phyloP scores from a whole-genome alignment of 1,139 yeast genomes.

The Debaryomycetaceae sp. region DNA sequence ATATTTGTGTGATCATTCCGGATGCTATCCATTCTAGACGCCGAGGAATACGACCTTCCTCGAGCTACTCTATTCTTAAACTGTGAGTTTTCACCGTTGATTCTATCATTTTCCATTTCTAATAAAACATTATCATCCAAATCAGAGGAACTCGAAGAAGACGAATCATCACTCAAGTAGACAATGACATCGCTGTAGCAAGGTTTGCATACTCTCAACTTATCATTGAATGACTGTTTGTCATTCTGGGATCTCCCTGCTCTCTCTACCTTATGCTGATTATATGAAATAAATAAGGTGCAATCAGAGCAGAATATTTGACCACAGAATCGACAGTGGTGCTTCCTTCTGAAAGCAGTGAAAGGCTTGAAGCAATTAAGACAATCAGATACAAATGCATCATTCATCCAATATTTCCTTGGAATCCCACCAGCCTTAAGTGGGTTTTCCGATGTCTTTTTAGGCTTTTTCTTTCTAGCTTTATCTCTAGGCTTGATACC shows the following conservation, averaged over 20 bases:
- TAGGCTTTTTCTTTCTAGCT: conserved; percentile 27
- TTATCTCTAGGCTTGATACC: conserved; percentile 11
- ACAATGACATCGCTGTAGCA: conserved; percentile 70
- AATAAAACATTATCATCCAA: conserved; percentile 11
- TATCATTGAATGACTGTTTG: conserved; percentile 49
- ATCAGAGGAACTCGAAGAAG: conserved; percentile 19
- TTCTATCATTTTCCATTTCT: conserved; percentile 10
- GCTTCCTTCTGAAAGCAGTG: conserved; percentile 80
- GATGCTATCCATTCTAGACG: background rate
- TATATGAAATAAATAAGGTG: conserved; percentile 73
- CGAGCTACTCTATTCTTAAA: background rate
- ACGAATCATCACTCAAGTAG: conserved; percentile 63
- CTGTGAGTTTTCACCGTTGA: conserved; percentile 13
- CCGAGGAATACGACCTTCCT: background rate
- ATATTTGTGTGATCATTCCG: background rate
- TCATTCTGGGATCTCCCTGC: conserved; percentile 23
- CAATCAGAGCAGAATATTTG: conserved; percentile 92
- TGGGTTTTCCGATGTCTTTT: conserved; percentile 42
- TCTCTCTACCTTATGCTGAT: conserved; percentile 53
- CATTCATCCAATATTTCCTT: conserved; percentile 88
- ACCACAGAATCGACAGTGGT: conserved; percentile 94
- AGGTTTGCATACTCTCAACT: conserved; percentile 73
- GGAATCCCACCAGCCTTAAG: conserved; percentile 52
- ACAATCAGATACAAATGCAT: conserved; percentile 79
- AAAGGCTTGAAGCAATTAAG: conserved; percentile 72